Evolutionary conservation across 805 yeast species (phyloP), one percentile per base, ranked within the genome.

Genomic region (Pichia scutulata): DNA sequence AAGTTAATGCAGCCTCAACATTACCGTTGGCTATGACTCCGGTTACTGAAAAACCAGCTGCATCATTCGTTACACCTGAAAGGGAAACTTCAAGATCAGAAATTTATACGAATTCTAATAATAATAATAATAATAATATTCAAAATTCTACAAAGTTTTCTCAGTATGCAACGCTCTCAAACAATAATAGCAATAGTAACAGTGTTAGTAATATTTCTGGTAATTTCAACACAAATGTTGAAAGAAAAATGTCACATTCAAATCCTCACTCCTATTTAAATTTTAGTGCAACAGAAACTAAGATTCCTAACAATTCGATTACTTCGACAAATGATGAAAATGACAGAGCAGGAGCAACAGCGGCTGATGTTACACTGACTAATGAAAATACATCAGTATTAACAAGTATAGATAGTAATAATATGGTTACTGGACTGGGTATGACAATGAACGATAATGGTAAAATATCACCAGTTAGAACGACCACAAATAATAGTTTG

Each of bases 11-110:
- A 86, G 90, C 46, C 72, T 81, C 58, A 74, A 80, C 61, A 66
- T 63, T 76, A 4, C 81, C 87, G 1, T 69, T 81, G 57, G 78
- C 87, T 0, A 86, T 86, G 93, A 86, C 95, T 0, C 95, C 93
- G 2, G 80, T 86, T 5, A 76, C 87, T 2, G 95, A 86, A 57
- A 81, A 71, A 3, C 50, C 55, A 7, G 30, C 39, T 42, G 33
- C 39, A 9, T 39, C 39, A 10, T 18, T 28, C 12, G 47, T 40
- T 4, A 49, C 55, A 2, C 55, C 57, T 13, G 53, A 54, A 12
- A 52, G 37, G n/a, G 42, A 46, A 5, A 14, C 23, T 18, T 12
- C 24, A 19, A 33, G 21, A 22, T 33, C 37, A 16, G 45, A 43
- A 21, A 5, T 7, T 26, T 40, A n/a, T 24, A n/a, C 28, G 13